Evolutionary conservation across 805 yeast species (phyloP).

Genomic region (Ogataea minuta): DNA sequence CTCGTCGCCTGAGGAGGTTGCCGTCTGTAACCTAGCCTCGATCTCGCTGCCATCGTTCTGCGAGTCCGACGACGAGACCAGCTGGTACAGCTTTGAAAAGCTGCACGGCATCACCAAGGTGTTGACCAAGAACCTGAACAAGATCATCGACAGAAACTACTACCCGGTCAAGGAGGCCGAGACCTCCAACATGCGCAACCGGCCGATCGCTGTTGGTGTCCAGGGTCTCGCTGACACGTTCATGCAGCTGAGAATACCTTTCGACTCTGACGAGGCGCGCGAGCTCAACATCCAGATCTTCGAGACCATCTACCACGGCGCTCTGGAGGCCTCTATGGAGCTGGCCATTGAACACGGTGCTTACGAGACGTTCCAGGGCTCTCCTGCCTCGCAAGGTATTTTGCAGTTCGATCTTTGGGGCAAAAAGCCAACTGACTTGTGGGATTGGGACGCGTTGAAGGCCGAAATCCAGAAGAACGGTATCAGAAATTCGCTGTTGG

Average conservation of each 20-base stretch:
- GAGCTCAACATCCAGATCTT: constrained; percentile 57
- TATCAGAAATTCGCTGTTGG: constrained; percentile 55
- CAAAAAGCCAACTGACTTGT: constrained; percentile 56
- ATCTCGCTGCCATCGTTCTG: constrained; percentile 57
- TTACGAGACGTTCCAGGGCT: constrained; percentile 50
- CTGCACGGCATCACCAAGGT: constrained; percentile 55
- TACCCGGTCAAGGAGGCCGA: constrained; percentile 57
- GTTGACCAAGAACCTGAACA: constrained; percentile 53
- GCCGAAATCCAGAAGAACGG: constrained; percentile 48
- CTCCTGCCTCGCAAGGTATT: constrained; percentile 58
- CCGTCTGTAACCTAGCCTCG: constrained; percentile 62
- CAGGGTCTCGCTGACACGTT: constrained; percentile 63
- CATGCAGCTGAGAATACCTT: constrained; percentile 54
- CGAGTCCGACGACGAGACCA: constrained; percentile 39
- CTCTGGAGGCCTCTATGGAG: constrained; percentile 56
- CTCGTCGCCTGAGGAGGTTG: constrained; percentile 56
- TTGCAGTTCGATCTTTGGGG: constrained; percentile 60
- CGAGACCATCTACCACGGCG: constrained; percentile 61
- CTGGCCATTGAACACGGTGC: constrained; percentile 50
- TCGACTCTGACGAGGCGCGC: constrained; percentile 56
- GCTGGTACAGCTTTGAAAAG: constrained; percentile 55
- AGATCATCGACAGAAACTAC: constrained; percentile 53
- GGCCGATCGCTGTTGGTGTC: constrained; percentile 64
- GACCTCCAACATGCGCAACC: constrained; percentile 52
- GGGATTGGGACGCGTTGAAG: constrained; percentile 58